These are phyloP conservation scores for Entomortierella lignicola DNA, from an alignment of 192 early-diverging fungal species.

Conservation along the genomic window DNA sequence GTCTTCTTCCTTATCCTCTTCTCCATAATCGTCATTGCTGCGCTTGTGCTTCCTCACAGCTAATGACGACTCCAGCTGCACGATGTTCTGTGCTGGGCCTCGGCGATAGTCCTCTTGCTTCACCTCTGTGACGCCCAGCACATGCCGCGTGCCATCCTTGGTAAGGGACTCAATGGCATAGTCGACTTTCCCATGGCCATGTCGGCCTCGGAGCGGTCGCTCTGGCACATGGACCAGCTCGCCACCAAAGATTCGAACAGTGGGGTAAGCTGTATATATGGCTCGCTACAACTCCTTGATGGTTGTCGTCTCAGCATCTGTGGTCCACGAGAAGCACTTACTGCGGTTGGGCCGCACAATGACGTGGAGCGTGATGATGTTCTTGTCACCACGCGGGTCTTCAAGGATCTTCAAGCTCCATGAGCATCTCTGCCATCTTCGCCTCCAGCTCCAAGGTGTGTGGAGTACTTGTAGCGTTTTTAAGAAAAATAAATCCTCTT, in stretches of 20 bases:
- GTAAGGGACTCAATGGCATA: conserved; percentile 17
- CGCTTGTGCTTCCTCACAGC: conserved; percentile 21
- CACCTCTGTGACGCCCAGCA: conserved; percentile 33
- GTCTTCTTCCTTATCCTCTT: conserved; percentile 26
- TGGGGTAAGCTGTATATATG: conserved; percentile 7
- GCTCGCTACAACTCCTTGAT: conserved; percentile 7
- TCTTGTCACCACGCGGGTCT: conserved; percentile 17
- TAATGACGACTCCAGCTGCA: conserved; percentile 46
- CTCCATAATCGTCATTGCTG: conserved; percentile 11
- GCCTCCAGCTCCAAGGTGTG: background rate
- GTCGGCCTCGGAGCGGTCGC: conserved; percentile 15
- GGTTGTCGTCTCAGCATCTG: conserved; percentile 12
- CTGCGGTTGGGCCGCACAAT: conserved; percentile 14
- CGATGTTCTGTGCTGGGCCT: conserved; percentile 35
- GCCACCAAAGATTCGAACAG: conserved; percentile 21
- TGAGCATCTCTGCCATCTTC: conserved; percentile 9
- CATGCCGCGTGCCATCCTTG: conserved; percentile 10
- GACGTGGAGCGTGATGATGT: conserved; percentile 16
- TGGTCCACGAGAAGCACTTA: conserved; percentile 22
- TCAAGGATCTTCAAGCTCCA: conserved; percentile 7
- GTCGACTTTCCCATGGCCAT: conserved; percentile 31
- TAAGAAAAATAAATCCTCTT: background rate
- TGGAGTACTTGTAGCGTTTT: background rate
- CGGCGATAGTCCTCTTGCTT: conserved; percentile 30
- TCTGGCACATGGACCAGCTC: conserved; percentile 23